Evolutionary conservation across 148 eudicot species (phyloP), one percentile per base, ranked within the genome.

Genomic region (Rhododendron williamsianum): DNA sequence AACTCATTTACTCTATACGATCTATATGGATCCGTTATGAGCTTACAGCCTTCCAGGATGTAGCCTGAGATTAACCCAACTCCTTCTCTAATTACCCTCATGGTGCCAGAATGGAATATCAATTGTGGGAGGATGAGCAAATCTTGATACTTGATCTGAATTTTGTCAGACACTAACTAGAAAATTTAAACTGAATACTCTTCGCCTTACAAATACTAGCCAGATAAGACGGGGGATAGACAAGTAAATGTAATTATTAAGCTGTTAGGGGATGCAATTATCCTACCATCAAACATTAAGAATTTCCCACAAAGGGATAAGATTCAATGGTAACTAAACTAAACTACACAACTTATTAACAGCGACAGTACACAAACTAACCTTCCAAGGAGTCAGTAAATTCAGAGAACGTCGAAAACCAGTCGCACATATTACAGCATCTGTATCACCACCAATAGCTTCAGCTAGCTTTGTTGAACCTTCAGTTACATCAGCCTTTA

Each of bases 401-500:
- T 96, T 96, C 93, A 92, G 92, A 0, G 98, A 95, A 76, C 88
- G 94, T 56, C 91, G 90, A 90, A 95, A 96, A 83, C 98, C 99
- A 0, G 99, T 96, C 35, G 99, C 98, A 90, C 99, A 96, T 73
- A 96, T 89, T 36, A 96, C 95, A 67, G 97, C 99, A 78, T 93
- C 98, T 16, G 94, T 90, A 83, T 94, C 98, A 88, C 91, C 93
- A 84, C 93, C 92, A n/a, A 96, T 91, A 74, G 91, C 95, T 76
- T 94, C 95, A 81, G 98, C 97, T 76, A 96, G 82, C 87, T 93
- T 92, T 21, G 88, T 88, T 45, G 96, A 83, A 87, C 97, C 97
- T 86, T 96, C 98, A 9, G 98, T 96, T 80, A 96, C 98, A 91
- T 96, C 99, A 60, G 97, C 92, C 88, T 95, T 96, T 71, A 94